A percentile compares a stretch with the other conserved stretches of the same genome.
phyloP scores from a whole-genome alignment of 345 rosid species.

The Balakata baccata region DNA sequence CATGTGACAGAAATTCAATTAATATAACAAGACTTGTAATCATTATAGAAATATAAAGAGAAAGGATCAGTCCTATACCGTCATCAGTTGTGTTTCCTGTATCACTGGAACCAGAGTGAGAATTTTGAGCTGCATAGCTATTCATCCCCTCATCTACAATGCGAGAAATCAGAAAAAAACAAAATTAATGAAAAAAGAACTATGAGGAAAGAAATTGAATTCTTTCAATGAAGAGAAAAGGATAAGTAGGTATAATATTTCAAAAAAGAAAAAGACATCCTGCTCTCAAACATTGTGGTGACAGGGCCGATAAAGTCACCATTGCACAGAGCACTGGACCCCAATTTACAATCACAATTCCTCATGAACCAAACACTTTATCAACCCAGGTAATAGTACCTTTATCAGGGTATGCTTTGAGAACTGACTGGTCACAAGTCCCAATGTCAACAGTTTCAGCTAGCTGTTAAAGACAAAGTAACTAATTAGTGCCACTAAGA shows the following conservation, averaged over 20 bases:
- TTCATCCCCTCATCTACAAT: slow-evolving; percentile 50
- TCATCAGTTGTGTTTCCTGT: slow-evolving; percentile 42
- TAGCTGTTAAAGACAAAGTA: slow-evolving; percentile 33
- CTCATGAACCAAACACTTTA: not conserved
- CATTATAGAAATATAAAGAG: not conserved
- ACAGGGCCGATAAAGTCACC: not conserved
- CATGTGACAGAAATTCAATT: not conserved
- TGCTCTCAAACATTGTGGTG: not conserved
- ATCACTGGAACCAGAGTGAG: slow-evolving; percentile 41
- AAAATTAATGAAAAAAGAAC: not conserved
- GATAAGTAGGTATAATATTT: not conserved
- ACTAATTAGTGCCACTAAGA: not conserved
- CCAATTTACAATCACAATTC: not conserved
- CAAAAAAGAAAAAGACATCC: not conserved
- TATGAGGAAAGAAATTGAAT: not conserved
- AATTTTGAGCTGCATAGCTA: slow-evolving; percentile 36
- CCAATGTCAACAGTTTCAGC: slow-evolving; percentile 62
- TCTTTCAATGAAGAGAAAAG: slow-evolving; percentile 7
- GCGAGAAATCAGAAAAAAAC: slow-evolving; percentile 11
- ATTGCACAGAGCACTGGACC: not conserved
- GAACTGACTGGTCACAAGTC: slow-evolving; percentile 58
- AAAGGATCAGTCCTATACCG: slow-evolving; percentile 38
- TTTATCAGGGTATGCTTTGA: slow-evolving; percentile 50
- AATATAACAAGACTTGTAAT: not conserved
- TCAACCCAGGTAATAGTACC: slow-evolving; percentile 38